Evolutionary conservation across 805 yeast species (phyloP).

Genomic region (Zygosaccharomyces kombuchaensis): DNA sequence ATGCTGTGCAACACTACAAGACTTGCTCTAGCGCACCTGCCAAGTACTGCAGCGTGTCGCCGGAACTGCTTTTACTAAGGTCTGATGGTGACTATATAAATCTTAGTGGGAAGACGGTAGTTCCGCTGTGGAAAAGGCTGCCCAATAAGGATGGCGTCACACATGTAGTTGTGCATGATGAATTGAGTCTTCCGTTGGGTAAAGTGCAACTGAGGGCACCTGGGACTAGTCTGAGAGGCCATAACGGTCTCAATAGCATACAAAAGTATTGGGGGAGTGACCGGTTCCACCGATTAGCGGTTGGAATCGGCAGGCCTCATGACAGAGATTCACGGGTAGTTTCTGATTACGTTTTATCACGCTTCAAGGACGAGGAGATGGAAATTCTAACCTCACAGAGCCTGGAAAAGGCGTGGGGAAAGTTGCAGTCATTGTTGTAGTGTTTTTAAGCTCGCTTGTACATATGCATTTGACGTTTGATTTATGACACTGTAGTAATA

Average conservation of each 20-base stretch:
- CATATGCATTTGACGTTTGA: neutral
- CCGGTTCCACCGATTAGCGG: constrained; percentile 57
- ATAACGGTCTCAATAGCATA: constrained; percentile 72
- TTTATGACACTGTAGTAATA: too few species aligned
- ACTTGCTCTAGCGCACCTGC: constrained; percentile 11
- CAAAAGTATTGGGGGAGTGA: constrained; percentile 41
- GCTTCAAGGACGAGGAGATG: constrained; percentile 45
- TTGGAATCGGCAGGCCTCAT: constrained; percentile 74
- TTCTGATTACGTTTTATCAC: constrained; percentile 59
- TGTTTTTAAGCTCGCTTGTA: constrained; percentile 4
- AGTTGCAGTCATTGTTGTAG: constrained; percentile 31
- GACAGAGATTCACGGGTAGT: constrained; percentile 43
- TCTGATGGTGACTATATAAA: constrained; percentile 62
- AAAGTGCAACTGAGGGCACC: constrained; percentile 57
- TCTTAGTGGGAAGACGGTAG: constrained; percentile 55
- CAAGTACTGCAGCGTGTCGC: constrained; percentile 12
- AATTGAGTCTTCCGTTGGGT: constrained; percentile 63
- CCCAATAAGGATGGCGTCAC: constrained; percentile 33
- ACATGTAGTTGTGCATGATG: constrained; percentile 73
- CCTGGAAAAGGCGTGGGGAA: constrained; percentile 36
- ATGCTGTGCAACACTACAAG: constrained; percentile 12
- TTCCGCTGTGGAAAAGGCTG: constrained; percentile 44
- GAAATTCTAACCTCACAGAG: constrained; percentile 39
- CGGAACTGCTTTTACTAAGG: constrained; percentile 43
- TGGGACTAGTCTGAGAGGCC: constrained; percentile 69